phyloP scores from a whole-genome alignment of 495 filamentous ascomycete genomes.

The Chaetomium fimeti region DNA sequence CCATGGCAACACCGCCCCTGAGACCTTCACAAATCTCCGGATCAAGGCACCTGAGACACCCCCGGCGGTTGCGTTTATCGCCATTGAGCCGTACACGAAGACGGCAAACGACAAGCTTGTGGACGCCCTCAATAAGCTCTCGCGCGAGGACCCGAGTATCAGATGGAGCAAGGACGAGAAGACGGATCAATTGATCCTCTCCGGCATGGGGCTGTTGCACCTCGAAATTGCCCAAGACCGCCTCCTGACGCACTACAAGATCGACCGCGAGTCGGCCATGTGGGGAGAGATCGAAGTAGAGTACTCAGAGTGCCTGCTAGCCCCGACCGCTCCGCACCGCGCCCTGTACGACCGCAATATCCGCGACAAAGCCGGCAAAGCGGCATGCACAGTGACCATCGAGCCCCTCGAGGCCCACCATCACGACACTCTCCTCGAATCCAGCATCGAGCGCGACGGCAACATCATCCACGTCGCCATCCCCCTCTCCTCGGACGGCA shows the following conservation, averaged over 20 bases:
- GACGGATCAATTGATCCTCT: slow-evolving; percentile 86
- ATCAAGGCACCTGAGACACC: slow-evolving; percentile 86
- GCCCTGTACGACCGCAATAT: slow-evolving; percentile 73
- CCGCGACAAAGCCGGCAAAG: slow-evolving; percentile 74
- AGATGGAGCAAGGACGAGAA: slow-evolving; percentile 82
- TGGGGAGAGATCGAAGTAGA: slow-evolving; percentile 96
- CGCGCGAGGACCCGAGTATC: slow-evolving; percentile 94
- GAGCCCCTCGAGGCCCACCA: slow-evolving; percentile 56
- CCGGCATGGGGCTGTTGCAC: slow-evolving; percentile 98
- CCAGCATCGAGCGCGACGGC: slow-evolving; percentile 46
- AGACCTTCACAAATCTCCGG: slow-evolving; percentile 69
- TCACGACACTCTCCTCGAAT: slow-evolving; percentile 32
- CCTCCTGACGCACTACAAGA: slow-evolving; percentile 84
- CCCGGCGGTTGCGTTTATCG: slow-evolving; percentile 92
- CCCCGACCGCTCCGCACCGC: slow-evolving; percentile 52
- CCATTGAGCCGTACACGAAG: slow-evolving; percentile 79
- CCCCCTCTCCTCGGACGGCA: slow-evolving; percentile 33
- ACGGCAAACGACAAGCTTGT: slow-evolving; percentile 74
- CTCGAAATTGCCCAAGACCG: slow-evolving; percentile 90
- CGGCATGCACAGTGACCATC: slow-evolving; percentile 67
- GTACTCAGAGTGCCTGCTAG: slow-evolving; percentile 76
- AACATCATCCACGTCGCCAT: slow-evolving; percentile 63
- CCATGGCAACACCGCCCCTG: slow-evolving; percentile 47
- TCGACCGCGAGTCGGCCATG: slow-evolving; percentile 60
- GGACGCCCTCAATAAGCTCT: slow-evolving; percentile 69